phyloP scores from a whole-genome alignment of 2,329 filamentous ascomycete genomes.

The Fusarium abutilonis region DNA sequence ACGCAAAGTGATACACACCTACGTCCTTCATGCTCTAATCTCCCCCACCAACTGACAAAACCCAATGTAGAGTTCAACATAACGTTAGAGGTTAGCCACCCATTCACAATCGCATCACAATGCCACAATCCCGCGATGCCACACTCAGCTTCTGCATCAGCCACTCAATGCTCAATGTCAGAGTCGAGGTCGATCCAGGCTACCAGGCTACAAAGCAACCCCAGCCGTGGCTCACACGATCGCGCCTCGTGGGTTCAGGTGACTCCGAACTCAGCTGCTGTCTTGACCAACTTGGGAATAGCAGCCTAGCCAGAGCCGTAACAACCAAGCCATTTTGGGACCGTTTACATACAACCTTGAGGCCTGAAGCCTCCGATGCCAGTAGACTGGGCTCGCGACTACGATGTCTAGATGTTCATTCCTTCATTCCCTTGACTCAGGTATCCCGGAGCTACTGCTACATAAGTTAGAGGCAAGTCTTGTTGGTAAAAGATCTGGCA shows the following conservation, averaged over 20 bases:
- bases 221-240: constrained; percentile 34
- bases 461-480: not conserved
- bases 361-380: constrained; percentile 9
- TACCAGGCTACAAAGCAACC: constrained; percentile 4
- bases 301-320: constrained; percentile 25
- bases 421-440: constrained; percentile 38
- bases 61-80: not conserved
- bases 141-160: constrained; percentile 16
- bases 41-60: not conserved
- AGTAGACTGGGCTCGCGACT: constrained; percentile 14
- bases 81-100: constrained; percentile 18
- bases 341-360: constrained; percentile 10
- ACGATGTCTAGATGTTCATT: constrained; percentile 12
- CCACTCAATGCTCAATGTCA: constrained; percentile 19
- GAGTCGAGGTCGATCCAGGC: constrained; percentile 9
- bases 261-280: constrained; percentile 32
- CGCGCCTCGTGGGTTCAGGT: constrained; percentile 31
- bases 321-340: constrained; percentile 29
- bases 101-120: constrained; percentile 16
- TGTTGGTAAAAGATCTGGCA: constrained; percentile 31
- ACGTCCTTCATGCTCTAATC: not conserved
- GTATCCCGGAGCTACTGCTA: constrained; percentile 21
- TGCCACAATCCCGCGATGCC: constrained; percentile 23
- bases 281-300: constrained; percentile 27
- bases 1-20: not conserved